A percentile compares a stretch with the other conserved stretches of the same genome.
These are phyloP conservation scores for Monosporascus sp. DNA, from an alignment of 2,329 filamentous ascomycete species.

Conservation along the genomic window DNA sequence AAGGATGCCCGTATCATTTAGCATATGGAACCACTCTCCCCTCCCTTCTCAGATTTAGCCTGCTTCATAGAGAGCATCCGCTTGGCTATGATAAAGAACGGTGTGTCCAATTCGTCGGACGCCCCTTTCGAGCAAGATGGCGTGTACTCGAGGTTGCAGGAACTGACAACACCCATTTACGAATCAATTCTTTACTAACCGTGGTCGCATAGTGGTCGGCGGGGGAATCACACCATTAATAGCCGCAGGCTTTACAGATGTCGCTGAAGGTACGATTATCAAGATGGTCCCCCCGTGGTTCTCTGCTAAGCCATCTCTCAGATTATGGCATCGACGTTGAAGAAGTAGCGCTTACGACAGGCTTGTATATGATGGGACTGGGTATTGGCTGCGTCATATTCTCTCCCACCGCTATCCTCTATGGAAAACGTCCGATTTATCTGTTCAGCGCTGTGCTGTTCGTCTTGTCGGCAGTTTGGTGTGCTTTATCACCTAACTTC, in stretches of 20 bases:
- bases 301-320: constrained; percentile 12
- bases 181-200: neutral
- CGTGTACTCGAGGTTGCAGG: neutral
- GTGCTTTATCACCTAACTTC: constrained; percentile 77
- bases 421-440: constrained; percentile 87
- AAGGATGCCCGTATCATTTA: neutral
- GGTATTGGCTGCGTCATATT: constrained; percentile 79
- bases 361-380: constrained; percentile 89
- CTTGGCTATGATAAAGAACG: no score
- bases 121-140: neutral
- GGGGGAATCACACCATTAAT: constrained; percentile 89
- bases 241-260: constrained; percentile 81
- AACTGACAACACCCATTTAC: neutral
- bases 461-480: constrained; percentile 73
- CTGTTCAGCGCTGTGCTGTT: constrained; percentile 74
- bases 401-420: constrained; percentile 87
- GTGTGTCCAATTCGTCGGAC: neutral
- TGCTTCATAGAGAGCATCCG: no score
- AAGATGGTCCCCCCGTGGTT: constrained; percentile 20
- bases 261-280: constrained; percentile 49
- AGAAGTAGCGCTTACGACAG: constrained; percentile 78
- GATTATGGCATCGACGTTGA: constrained; percentile 62
- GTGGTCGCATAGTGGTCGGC: constrained; percentile 54
- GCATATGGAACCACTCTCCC: no score
- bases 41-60: no score